Base-by-base conservation (phyloP, 192 early-diverging fungal species). In the Coemansia aciculifera region DNA sequence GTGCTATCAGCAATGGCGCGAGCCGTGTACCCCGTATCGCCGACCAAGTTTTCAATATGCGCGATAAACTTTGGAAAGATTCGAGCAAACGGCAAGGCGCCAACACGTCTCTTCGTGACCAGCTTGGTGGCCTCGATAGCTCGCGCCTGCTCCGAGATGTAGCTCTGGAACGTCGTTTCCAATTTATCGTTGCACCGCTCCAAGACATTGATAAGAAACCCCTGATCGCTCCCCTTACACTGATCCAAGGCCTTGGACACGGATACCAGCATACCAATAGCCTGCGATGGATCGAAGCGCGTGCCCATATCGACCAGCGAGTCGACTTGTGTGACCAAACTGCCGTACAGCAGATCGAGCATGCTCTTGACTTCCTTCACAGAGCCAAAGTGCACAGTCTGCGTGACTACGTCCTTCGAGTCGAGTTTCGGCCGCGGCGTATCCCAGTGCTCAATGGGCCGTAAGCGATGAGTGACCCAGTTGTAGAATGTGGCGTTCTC, bases 91-190 rank as follows among this genome's bases (percentile, higher is more conserved):
- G 91, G 86, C n/a, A 97, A 77, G n/a, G 95, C 91, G 17, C 97
- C 97, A 59, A 85, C 89, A 5, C 95, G 87, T 77, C 93, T 94
- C 64, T 93, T 93, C 36, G 90, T 87, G 21, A 89, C 93, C 64
- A 94, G 85, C 74, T 95, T 93, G 17, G 93, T 95, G 21, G 95
- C 94, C 44, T 99, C 95, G 62, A 99, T 95, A 13, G 85, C 86
- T 64, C 87, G 88, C 27, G 95, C 82, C 77, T 99, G 97, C 34
- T 97, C 94, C 15, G 91, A 89, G 24, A 93, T 72, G 77, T 92
- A 98, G 62, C 86, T 86, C 32, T 94, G 90, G 83, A 95, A 97
- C 46, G 88, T 86, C 9, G 76, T 63, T 15, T 79, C 84, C n/a
- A 93, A 73, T 59, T 90, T 85, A 23, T 88, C 82, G 29, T 85